Percentiles rank a stretch among this genome's conserved stretches.
These are phyloP conservation scores for Umbelopsis sp. DNA, from an alignment of 192 early-diverging fungal genomes.

Conservation along the genomic window DNA sequence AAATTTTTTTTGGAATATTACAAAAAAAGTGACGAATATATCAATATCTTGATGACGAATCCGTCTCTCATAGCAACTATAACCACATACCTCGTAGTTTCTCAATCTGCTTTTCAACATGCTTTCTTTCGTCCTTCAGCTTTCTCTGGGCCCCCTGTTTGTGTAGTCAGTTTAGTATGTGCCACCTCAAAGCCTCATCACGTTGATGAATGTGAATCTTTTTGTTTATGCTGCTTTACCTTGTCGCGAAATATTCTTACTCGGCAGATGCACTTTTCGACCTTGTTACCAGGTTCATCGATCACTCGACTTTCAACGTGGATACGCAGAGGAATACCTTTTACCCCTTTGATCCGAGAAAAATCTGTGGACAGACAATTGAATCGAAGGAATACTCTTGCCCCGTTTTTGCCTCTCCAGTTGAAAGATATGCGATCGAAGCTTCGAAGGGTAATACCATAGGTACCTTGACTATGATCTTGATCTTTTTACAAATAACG, in stretches of 20 bases:
- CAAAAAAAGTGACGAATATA: too few relatives aligned
- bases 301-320: slow-evolving; percentile 42
- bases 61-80: too few relatives aligned
- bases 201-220: background rate
- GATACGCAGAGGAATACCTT: slow-evolving; percentile 70
- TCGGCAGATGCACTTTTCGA: slow-evolving; percentile 62
- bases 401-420: slow-evolving; percentile 68
- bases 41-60: too few relatives aligned
- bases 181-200: background rate
- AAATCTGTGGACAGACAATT: slow-evolving; percentile 82
- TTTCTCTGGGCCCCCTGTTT: slow-evolving; percentile 72
- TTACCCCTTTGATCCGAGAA: slow-evolving; percentile 80
- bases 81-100: slow-evolving; percentile 49
- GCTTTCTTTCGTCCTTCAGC: slow-evolving; percentile 75
- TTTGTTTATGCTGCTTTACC: slow-evolving; percentile 30
- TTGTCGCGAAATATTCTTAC: slow-evolving; percentile 78
- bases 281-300: slow-evolving; percentile 21
- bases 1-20: background rate
- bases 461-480: slow-evolving; percentile 56
- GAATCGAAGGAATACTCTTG: slow-evolving; percentile 68
- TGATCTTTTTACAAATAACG: slow-evolving; percentile 36
- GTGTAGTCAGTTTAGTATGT: background rate
- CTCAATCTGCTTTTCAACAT: slow-evolving; percentile 68
- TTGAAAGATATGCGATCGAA: slow-evolving; percentile 74
- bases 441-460: slow-evolving; percentile 52